These are phyloP conservation scores for Beta lomatogona DNA, from an alignment of 179 eudicot species.

Conservation along the genomic window DNA sequence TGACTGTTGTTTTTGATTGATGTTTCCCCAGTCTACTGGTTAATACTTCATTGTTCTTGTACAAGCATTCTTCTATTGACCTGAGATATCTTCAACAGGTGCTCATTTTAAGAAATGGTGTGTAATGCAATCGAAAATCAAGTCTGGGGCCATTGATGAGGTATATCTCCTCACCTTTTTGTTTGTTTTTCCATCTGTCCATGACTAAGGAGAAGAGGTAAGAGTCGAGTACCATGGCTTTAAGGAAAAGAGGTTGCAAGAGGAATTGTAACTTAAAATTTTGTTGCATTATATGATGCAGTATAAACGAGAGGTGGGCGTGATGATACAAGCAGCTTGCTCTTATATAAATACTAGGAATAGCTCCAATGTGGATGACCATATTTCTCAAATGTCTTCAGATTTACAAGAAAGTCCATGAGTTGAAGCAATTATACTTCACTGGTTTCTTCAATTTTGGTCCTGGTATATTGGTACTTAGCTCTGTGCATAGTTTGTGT, in stretches of 20 bases:
- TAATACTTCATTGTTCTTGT: neutral
- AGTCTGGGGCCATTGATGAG: conserved; percentile 68
- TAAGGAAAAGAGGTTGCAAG: neutral
- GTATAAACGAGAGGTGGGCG: conserved; percentile 77
- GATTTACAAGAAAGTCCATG: conserved; percentile 33
- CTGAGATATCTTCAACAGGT: conserved; percentile 44
- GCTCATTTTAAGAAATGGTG: conserved; percentile 97
- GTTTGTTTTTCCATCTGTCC: neutral
- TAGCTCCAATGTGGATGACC: conserved; percentile 30
- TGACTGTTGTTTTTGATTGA: too few species aligned
- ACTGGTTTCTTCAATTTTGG: conserved; percentile 14
- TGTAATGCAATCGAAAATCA: conserved; percentile 88
- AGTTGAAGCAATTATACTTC: neutral
- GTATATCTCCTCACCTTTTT: conserved; percentile 33
- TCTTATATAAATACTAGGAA: conserved; percentile 51
- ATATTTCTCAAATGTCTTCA: conserved; percentile 22
- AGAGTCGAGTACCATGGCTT: neutral
- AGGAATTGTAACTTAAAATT: neutral
- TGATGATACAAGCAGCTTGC: conserved; percentile 67
- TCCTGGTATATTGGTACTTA: conserved; percentile 14
- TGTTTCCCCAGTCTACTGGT: too few species aligned
- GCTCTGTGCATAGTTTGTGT: conserved; percentile 17
- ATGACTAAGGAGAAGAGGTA: neutral
- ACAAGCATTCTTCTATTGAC: neutral
- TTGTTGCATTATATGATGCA: conserved; percentile 31